A percentile compares a stretch with the other conserved stretches of the same genome.
phyloP scores from a whole-genome alignment of 2,329 filamentous ascomycete species.

The Aspergillus chevalieri region DNA sequence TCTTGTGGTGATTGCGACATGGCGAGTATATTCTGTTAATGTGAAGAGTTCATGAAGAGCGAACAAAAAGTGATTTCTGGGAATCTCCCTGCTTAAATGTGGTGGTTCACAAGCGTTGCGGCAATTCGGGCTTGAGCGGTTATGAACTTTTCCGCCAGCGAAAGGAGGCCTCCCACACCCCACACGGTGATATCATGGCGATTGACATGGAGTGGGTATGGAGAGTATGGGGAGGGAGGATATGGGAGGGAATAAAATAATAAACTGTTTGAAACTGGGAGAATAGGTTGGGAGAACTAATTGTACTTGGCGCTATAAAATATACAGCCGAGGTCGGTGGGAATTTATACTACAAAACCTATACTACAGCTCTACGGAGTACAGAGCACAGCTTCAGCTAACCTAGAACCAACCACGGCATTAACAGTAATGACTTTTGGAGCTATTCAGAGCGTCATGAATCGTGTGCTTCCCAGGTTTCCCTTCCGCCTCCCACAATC shows the following conservation, averaged over 20 bases:
- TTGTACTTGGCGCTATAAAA: too few species aligned
- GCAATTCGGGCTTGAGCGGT: not conserved
- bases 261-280: not conserved
- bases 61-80: not conserved
- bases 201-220: not conserved
- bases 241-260: not conserved
- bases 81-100: not conserved
- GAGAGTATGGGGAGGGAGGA: not conserved
- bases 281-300: too few species aligned
- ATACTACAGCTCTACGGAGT: too few species aligned
- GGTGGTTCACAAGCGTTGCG: not conserved
- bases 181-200: not conserved
- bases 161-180: not conserved
- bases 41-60: not conserved
- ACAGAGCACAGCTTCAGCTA: too few species aligned
- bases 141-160: not conserved
- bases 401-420: too few species aligned
- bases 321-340: too few species aligned
- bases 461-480: too few species aligned
- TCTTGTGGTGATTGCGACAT: constrained; percentile 22
- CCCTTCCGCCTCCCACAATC: too few species aligned
- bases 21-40: not conserved
- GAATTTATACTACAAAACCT: too few species aligned
- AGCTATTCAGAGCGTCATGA: too few species aligned
- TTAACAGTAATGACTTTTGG: too few species aligned